Evolutionary conservation across 805 yeast genomes (phyloP), one percentile per base, ranked within the genome.

Genomic region (Wickerhamiella occidentalis): DNA sequence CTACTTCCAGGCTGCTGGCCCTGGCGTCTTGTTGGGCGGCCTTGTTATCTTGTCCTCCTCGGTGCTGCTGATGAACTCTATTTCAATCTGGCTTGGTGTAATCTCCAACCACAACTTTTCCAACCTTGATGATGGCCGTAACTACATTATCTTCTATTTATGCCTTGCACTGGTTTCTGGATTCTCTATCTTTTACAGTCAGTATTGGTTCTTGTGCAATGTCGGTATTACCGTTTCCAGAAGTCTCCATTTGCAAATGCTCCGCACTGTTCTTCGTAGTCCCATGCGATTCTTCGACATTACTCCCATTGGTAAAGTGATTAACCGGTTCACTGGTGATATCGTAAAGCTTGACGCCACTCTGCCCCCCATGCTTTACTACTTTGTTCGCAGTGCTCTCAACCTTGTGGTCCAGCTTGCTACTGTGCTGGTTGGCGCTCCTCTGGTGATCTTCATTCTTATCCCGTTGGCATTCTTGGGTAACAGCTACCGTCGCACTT

Each of bases 241-340:
- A 23, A 41, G 36, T 6, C 66, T 83, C 57, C 83, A 84, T 58
- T 63, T 80, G 41, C 57, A 61, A 43, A 84, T 87, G 6, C 67
- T 78, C 48, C 60, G 69, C 47, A 74, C 66, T 40, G 65, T 83
- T 21, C 66, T 85, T 53, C 78, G 76, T 52, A 76, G 86, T 2
- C 92, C 94, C 33, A 81, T 84, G 87, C 63, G 77, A 0, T 84
- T 75, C 59, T 70, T 83, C 65, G 94, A 85, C 58, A 74, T 79
- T 9, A 84, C 88, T 0, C 94, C 94, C 19, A 73, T 82, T 70
- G 94, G 94, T 0, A 70, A 92, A 58, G 74, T 84, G 47, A 66
- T 84, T 61, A 84, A 83, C 64, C 69, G 94, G 55, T 83, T 83
- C 63, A 82, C 92, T 1, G 82, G 82, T 57, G 94, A 84, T 61